A percentile compares a stretch with the other conserved stretches of the same genome.
Evolutionary conservation across 73 alveolate species (phyloP).

Genomic region (Urostyla sp.): DNA sequence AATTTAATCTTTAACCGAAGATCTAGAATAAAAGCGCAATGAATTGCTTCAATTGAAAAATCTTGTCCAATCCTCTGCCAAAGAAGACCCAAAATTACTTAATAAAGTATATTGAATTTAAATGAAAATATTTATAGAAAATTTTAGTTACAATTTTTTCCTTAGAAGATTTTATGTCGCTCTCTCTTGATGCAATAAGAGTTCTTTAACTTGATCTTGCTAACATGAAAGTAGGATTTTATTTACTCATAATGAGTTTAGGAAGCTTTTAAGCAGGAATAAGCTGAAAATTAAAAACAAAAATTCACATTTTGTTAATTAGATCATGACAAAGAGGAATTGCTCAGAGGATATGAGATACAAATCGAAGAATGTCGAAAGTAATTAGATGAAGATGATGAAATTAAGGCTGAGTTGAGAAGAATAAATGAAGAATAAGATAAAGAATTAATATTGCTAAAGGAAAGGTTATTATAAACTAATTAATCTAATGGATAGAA

Average conservation of each 20-base stretch:
- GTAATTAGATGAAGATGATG: constrained; percentile 29
- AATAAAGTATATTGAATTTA: constrained; percentile 12
- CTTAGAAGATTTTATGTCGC: constrained; percentile 32
- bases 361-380: constrained; percentile 21
- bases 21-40: background rate
- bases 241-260: background rate
- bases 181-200: constrained; percentile 35
- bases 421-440: background rate
- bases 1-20: constrained; percentile 11
- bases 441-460: constrained; percentile 22
- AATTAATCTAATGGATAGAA: background rate
- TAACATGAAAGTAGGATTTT: background rate
- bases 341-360: constrained; percentile 16
- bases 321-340: constrained; percentile 29
- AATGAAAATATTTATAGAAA: background rate
- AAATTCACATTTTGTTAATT: background rate
- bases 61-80: background rate
- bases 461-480: background rate
- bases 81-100: background rate
- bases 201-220: constrained; percentile 15
- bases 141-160: background rate
- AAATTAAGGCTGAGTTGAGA: background rate
- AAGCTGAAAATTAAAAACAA: background rate
- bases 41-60: background rate
- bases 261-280: constrained; percentile 18